Base-by-base conservation (phyloP, 2,329 filamentous ascomycete genomes). In the Rachicladosporium sp. region DNA sequence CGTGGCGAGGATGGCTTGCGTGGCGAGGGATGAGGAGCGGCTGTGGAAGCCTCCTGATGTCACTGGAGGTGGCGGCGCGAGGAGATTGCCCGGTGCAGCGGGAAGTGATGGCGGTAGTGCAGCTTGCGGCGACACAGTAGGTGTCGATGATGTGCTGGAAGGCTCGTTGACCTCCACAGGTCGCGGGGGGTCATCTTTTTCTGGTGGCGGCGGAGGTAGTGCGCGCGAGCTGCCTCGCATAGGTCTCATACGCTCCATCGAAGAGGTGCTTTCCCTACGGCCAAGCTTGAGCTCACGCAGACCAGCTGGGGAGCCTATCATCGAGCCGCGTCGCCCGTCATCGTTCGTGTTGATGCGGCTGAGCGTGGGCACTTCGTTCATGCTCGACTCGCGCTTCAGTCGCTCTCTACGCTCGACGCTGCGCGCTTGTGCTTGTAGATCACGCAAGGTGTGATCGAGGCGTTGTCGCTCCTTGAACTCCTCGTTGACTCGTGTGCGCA, bases 271-370 rank as follows among this genome's bases (percentile, higher is more conserved):
- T 9, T 60, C 54, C 71, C 77, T 48, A 29, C 85, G 80, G 29
- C 80, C 82, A 8, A 96, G 78, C 60, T 82, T 86, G 36, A 95
- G 71, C 62, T 95, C 87, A 41, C 88, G 76, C 27, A 95, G 70
- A 2, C 47, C 46, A n/a, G 42, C 43, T 3, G 52, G 44, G 13
- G 38, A 27, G n/a, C 31, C n/a, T 6, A 37, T 34, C 10, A 34
- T 29, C 6, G 40, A 37, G 3, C 33, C 13, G 15, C 38, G 38
- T n/a, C 38, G 38, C 15, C 15, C 15, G 34, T 45, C 49, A 45
- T 45, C 36, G 35, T 34, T 60, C 47, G 48, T 51, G 47, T 47
- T 51, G 13, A 51, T 51, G n/a, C 63, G 59, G 15, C 58, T 58
- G n/a, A 58, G 46, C 0, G 61, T 60, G 1, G 59, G 55, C 0